Base-by-base conservation (phyloP, 2,329 filamentous ascomycete species). In the Zarea fungicola region DNA sequence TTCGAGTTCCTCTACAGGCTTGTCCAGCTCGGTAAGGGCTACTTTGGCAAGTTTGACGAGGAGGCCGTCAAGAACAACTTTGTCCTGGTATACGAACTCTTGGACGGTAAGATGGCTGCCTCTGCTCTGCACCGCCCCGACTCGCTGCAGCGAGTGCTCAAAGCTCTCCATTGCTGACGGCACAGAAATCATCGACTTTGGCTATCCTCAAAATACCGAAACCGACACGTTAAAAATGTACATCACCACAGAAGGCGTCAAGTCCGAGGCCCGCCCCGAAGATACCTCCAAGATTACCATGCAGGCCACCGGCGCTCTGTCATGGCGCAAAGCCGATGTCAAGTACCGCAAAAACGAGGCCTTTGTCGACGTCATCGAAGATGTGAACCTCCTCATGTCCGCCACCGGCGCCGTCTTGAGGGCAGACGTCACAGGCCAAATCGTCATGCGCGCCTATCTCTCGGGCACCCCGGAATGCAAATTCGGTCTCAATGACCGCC, bases 51-150 rank as follows among this genome's bases (percentile, higher is more conserved):
- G 71, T 96, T 99, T 64, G 93, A 99, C 64, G 93, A 99, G 76
- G 93, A 99, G 73, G 91, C 93, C 50, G 92, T 99, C 60, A 99
- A 99, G 84, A 97, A 96, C 73, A 99, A 99, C 75, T 99, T 99
- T 73, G 93, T 99, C 56, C 77, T 99, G 57, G 90, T 99, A 32
- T 99, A 99, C 70, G 93, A 99, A 77, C 79, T 99, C 50, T 74
- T 99, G 49, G 93, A 99, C 68, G 89, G 89, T 93, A 64, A 28
- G 45, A 22, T n/a, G n/a, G n/a, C n/a, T n/a, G n/a, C n/a, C n/a
- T n/a, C n/a, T n/a, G n/a, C n/a, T n/a, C n/a, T n/a, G n/a, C n/a
- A n/a, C n/a, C n/a, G n/a, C n/a, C n/a, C n/a, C n/a, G n/a, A n/a
- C n/a, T n/a, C n/a, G n/a, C n/a, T n/a, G n/a, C n/a, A 29, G 28